Base-by-base conservation (phyloP, 2,329 filamentous ascomycete species). In the Cadophora malorum region DNA sequence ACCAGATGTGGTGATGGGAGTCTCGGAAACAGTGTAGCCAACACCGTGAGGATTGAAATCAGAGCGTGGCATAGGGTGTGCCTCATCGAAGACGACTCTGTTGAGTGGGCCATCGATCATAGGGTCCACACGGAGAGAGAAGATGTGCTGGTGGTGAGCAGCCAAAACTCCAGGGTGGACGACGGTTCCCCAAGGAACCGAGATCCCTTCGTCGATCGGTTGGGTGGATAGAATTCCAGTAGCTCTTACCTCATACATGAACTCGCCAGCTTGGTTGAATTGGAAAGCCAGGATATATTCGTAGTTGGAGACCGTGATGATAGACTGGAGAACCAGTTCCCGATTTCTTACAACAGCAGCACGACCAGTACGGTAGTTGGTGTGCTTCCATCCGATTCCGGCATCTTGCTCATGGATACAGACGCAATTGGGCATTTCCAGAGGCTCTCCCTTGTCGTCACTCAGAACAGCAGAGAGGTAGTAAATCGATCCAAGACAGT, bases 121-220 rank as follows among this genome's bases (percentile, higher is more conserved):
- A n/a, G 88, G 87, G 74, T 90, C 88, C 14, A 90, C 81, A 9
- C 88, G 85, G 5, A 90, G 81, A 3, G 85, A 89, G 80, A 94
- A 93, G 77, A 93, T 91, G 78, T 94, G 91, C 76, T 94, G 91
- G 75, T 94, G 91, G 78, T 91, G 88, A 0, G 83, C 82, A 2
- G 89, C 90, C 41, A 93, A 85, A 19, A 90, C 89, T 53, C 90
- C 89, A 0, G 89, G 89, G 67, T 90, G 88, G 5, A 92, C 88
- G 50, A 91, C 85, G 0, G 89, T 92, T 41, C 89, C 90, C 81
- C 86, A 91, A 2, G 87, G 85, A 3, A 91, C 88, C 14, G 85
- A 84, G 62, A 88, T 77, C 16, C 86, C 88, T 68, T 90, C 85
- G 67, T 91, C 88, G 71, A 91, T 88, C 3, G 88, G 89, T 66